A percentile compares a stretch with the other conserved stretches of the same genome.
Evolutionary conservation across 176 grass and related monocot genomes (phyloP).

Genomic region (Alloteropsis semialata): DNA sequence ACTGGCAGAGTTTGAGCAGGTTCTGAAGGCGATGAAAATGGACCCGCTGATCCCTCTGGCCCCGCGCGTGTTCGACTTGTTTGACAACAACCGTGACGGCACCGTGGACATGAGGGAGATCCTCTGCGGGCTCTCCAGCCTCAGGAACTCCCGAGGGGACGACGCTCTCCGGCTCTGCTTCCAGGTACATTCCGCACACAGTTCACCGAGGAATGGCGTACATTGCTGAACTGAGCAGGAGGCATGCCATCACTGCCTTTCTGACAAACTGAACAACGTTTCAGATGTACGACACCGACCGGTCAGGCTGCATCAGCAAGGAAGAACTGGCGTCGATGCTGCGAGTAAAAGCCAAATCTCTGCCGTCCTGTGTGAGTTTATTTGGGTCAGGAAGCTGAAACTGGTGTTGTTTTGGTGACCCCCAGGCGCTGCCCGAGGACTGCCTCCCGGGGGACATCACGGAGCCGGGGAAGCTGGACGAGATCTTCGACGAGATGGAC

Average conservation of each 20-base stretch:
- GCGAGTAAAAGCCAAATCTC: conserved; percentile 37
- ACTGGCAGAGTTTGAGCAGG: conserved; percentile 62
- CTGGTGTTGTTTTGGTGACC: neutral
- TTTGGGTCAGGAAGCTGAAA: no score
- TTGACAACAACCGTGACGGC: conserved; percentile 75
- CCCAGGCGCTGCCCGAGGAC: conserved; percentile 63
- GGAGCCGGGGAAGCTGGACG: conserved; percentile 74
- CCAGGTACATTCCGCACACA: conserved; percentile 26
- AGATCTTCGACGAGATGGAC: conserved; percentile 73
- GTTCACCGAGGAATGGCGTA: no score
- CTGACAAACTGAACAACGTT: neutral
- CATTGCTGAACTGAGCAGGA: neutral
- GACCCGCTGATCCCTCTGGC: conserved; percentile 50
- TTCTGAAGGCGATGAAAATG: conserved; percentile 70
- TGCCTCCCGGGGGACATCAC: conserved; percentile 65
- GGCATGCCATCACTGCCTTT: neutral
- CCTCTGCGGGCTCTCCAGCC: conserved; percentile 63
- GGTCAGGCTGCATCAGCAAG: conserved; percentile 75
- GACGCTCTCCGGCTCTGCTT: conserved; percentile 63
- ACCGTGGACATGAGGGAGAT: conserved; percentile 83
- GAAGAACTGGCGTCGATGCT: conserved; percentile 77
- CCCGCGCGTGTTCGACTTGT: conserved; percentile 62
- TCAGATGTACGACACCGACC: conserved; percentile 70
- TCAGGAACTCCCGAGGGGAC: conserved; percentile 58
- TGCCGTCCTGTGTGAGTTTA: neutral